phyloP scores from a whole-genome alignment of 495 filamentous ascomycete species.

The Penicillium cosmopolitanum region DNA sequence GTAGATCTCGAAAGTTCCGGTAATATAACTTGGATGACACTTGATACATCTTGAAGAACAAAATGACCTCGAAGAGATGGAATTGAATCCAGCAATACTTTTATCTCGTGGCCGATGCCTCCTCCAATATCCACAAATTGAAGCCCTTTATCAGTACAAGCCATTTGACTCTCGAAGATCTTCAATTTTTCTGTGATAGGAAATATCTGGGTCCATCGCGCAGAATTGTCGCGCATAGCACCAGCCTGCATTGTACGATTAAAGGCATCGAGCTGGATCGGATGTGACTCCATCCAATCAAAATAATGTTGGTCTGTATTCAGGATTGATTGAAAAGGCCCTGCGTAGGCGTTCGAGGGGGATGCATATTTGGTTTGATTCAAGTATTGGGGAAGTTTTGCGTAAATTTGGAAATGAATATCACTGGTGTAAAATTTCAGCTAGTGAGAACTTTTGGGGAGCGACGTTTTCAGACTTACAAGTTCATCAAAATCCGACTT shows the following conservation, averaged over 20 bases:
- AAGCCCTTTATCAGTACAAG: not conserved
- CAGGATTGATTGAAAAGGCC: not conserved
- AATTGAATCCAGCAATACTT: not conserved
- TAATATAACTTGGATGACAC: not conserved
- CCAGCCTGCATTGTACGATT: not conserved
- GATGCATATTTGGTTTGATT: not conserved
- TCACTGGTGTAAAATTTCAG: not conserved
- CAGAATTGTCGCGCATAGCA: not conserved
- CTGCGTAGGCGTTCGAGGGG: not conserved
- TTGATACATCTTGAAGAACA: not conserved
- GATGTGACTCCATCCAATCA: not conserved
- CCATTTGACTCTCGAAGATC: not conserved
- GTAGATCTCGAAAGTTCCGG: not conserved
- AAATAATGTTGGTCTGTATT: slow-evolving; percentile 1
- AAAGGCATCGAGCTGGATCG: not conserved
- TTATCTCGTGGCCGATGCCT: not conserved
- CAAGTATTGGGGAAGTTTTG: not conserved
- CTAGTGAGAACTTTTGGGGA: not conserved
- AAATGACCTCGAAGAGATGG: not conserved
- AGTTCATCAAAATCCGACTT: not conserved
- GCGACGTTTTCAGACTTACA: not conserved
- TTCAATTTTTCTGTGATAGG: not conserved
- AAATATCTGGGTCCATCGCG: not conserved
- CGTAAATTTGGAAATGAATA: not conserved
- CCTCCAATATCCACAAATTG: not conserved